Conservation (phyloP, 441 rosid species). For the Melastoma candidum region DNA sequence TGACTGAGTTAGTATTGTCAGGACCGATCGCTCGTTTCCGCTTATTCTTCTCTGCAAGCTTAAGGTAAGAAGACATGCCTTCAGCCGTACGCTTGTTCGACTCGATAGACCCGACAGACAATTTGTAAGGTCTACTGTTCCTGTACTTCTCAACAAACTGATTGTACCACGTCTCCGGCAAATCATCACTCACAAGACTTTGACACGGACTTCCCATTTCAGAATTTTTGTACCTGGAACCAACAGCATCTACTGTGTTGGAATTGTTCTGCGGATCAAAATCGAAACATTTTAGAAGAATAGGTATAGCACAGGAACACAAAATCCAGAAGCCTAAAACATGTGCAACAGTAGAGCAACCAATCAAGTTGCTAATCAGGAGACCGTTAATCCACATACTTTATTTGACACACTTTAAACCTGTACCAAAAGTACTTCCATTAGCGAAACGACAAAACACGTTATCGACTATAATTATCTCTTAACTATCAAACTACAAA, state of each 20-base stretch:
- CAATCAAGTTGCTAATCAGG: background rate
- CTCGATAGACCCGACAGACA: conserved; percentile 47
- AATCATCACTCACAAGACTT: conserved; percentile 57
- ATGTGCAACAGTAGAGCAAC: no score
- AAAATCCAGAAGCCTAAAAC: background rate
- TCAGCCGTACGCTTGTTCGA: conserved; percentile 64
- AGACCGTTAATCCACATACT: background rate
- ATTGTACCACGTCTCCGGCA: conserved; percentile 82
- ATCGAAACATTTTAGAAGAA: conserved; percentile 1
- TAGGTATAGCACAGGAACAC: background rate
- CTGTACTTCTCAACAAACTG: conserved; percentile 62
- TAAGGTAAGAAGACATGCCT: conserved; percentile 60
- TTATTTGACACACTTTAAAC: no score
- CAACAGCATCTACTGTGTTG: conserved; percentile 33
- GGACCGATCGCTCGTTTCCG: conserved; percentile 49
- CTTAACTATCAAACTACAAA: no score
- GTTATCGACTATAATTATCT: no score
- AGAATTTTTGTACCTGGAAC: conserved; percentile 42
- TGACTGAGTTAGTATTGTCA: conserved; percentile 33
- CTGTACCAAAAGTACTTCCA: no score
- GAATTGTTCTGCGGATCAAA: conserved; percentile 30
- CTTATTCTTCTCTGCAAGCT: conserved; percentile 50
- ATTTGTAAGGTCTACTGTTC: conserved; percentile 38
- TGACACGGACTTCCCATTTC: conserved; percentile 46
- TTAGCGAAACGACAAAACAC: no score